phyloP scores from a whole-genome alignment of 2,329 filamentous ascomycete species.

The Ophiocordyceps camponoti-floridani region DNA sequence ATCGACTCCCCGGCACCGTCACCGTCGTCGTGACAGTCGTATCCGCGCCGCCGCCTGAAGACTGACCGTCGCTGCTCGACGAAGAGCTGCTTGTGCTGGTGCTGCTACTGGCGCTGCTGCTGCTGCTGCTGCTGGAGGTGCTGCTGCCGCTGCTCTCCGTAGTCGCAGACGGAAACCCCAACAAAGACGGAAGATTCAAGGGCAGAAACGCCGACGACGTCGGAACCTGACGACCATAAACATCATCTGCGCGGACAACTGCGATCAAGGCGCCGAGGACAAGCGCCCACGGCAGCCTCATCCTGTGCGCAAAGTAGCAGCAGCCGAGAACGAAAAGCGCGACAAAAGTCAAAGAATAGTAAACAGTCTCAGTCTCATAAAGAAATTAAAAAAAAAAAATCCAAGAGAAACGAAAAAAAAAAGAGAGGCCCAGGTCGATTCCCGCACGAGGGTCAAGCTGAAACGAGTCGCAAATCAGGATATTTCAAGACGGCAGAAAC shows the following conservation, averaged over 20 bases:
- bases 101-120: neutral
- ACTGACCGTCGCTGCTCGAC: neutral
- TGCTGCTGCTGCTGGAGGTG: no score
- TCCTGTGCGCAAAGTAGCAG: slow-evolving; percentile 1
- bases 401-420: neutral
- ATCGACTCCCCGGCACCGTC: slow-evolving; percentile 7
- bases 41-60: slow-evolving; percentile 5
- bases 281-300: slow-evolving; percentile 8
- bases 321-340: neutral
- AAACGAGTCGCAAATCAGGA: neutral
- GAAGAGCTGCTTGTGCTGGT: neutral
- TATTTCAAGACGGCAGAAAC: neutral
- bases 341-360: no score
- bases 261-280: slow-evolving; percentile 8
- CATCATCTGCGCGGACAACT: neutral
- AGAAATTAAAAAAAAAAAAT: neutral
- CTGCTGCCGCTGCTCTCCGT: no score
- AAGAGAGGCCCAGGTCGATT: neutral
- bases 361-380: neutral
- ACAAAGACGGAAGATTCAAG: no score
- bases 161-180: no score
- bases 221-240: no score
- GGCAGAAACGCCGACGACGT: no score
- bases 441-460: neutral
- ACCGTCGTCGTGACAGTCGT: slow-evolving; percentile 12